Percentiles rank a stretch among this genome's conserved stretches.
Conservation (phyloP, 176 grass and related monocot species). For the Phragmites australis region DNA sequence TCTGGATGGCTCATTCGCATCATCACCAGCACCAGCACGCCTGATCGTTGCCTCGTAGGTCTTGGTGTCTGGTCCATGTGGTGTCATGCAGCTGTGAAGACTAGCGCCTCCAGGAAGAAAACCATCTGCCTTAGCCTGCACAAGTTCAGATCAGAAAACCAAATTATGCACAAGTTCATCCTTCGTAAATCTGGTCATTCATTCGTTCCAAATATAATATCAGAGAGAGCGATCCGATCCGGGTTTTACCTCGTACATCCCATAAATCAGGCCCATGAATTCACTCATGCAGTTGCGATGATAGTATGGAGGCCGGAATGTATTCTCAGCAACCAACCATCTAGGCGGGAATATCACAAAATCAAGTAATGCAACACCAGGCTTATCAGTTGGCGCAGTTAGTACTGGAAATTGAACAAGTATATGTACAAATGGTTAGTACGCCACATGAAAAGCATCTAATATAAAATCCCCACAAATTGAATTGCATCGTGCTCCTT, state of each 20-base stretch:
- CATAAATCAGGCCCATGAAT: constrained; percentile 87
- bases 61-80: constrained; percentile 91
- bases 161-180: no score
- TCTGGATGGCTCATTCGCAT: constrained; percentile 59
- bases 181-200: neutral
- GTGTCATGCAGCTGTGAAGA: constrained; percentile 92
- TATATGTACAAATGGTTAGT: neutral
- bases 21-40: constrained; percentile 17
- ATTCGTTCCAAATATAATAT: neutral
- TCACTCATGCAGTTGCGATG: constrained; percentile 97
- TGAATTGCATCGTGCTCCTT: neutral
- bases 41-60: constrained; percentile 79
- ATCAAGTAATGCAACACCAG: constrained; percentile 84
- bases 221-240: neutral
- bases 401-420: constrained; percentile 55
- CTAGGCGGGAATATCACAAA: constrained; percentile 90
- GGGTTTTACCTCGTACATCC: constrained; percentile 65
- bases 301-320: constrained; percentile 88
- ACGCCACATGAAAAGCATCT: neutral
- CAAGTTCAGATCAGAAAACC: neutral
- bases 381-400: constrained; percentile 82
- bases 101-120: constrained; percentile 94
- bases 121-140: constrained; percentile 88
- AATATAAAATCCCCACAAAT: neutral
- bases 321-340: constrained; percentile 92